These are phyloP conservation scores for Sapria himalayana DNA, from an alignment of 345 rosid species.

Conservation along the genomic window DNA sequence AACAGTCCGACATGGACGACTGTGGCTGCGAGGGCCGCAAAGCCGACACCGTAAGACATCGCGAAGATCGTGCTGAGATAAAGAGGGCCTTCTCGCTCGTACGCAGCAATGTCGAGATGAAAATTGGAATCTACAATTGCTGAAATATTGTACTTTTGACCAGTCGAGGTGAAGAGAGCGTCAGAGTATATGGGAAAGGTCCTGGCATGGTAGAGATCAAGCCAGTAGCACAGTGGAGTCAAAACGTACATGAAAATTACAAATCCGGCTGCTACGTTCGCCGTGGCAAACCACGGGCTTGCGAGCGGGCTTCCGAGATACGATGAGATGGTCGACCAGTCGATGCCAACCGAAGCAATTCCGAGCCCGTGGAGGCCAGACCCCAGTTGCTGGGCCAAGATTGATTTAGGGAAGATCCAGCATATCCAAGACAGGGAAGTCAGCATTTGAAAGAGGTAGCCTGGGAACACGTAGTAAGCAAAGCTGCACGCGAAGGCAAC, in stretches of 20 bases:
- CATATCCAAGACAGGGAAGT: conserved; percentile 91
- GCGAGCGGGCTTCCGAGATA: conserved; percentile 97
- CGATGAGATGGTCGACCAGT: conserved; percentile 88
- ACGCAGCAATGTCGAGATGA: conserved; percentile 54
- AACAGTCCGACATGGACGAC: conserved; percentile 61
- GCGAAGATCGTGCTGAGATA: conserved; percentile 77
- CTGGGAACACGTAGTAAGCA: conserved; percentile 72
- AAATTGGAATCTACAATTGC: conserved; percentile 49
- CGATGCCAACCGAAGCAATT: conserved; percentile 46
- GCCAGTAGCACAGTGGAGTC: conserved; percentile 65
- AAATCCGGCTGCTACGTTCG: conserved; percentile 73
- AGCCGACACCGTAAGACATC: conserved; percentile 72
- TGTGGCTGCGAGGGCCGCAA: conserved; percentile 78
- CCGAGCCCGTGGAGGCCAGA: conserved; percentile 92
- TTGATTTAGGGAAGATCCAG: conserved; percentile 56
- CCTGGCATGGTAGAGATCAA: conserved; percentile 51
- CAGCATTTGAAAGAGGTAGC: conserved; percentile 66
- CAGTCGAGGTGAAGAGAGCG: conserved; percentile 38
- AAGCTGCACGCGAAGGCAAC: conserved; percentile 75
- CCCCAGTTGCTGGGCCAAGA: conserved; percentile 79
- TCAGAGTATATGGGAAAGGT: conserved; percentile 79
- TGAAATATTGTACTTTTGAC: conserved; percentile 58
- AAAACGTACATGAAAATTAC: conserved; percentile 46
- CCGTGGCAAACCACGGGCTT: conserved; percentile 98
- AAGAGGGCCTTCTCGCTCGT: conserved; percentile 60